Conservation (phyloP, 2,329 filamentous ascomycete genomes). For the Microdochium paspali region DNA sequence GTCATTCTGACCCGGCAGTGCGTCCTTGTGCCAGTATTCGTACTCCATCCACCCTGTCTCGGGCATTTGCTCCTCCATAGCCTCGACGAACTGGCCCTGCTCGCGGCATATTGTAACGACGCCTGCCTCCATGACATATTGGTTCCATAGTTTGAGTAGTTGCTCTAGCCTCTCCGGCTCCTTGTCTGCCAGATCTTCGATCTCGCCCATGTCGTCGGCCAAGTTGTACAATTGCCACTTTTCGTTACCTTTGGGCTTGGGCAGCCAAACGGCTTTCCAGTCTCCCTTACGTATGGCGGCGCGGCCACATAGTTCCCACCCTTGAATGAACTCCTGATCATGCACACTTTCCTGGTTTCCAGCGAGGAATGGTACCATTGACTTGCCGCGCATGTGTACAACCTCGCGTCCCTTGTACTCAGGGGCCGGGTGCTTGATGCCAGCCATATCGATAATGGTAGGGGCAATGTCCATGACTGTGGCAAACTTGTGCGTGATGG, state of each 20-base stretch:
- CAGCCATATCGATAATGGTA: constrained; percentile 35
- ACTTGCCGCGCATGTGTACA: constrained; percentile 39
- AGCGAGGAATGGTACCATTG: constrained; percentile 20
- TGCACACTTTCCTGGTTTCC: constrained; percentile 22
- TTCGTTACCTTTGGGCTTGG: constrained; percentile 15
- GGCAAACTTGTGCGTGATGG: constrained; percentile 32
- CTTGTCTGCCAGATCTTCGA: constrained; percentile 14
- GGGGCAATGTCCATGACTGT: constrained; percentile 42
- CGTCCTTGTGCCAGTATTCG: too few relatives aligned
- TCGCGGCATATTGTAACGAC: too few relatives aligned
- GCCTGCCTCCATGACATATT: not conserved
- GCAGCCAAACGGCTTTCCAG: constrained; percentile 22
- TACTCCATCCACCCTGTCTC: too few relatives aligned
- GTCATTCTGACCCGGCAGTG: too few relatives aligned
- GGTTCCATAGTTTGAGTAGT: constrained; percentile 14
- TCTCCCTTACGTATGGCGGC: constrained; percentile 22
- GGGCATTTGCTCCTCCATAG: too few relatives aligned
- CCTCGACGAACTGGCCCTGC: too few relatives aligned
- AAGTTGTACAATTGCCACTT: constrained; percentile 24
- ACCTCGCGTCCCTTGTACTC: constrained; percentile 34
- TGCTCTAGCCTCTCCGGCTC: constrained; percentile 16
- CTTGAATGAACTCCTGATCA: constrained; percentile 16
- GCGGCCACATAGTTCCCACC: constrained; percentile 24
- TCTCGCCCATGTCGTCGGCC: constrained; percentile 20
- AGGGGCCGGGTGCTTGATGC: constrained; percentile 26